Base-by-base conservation (phyloP, 495 filamentous ascomycete genomes). In the Neurospora cerealis region DNA sequence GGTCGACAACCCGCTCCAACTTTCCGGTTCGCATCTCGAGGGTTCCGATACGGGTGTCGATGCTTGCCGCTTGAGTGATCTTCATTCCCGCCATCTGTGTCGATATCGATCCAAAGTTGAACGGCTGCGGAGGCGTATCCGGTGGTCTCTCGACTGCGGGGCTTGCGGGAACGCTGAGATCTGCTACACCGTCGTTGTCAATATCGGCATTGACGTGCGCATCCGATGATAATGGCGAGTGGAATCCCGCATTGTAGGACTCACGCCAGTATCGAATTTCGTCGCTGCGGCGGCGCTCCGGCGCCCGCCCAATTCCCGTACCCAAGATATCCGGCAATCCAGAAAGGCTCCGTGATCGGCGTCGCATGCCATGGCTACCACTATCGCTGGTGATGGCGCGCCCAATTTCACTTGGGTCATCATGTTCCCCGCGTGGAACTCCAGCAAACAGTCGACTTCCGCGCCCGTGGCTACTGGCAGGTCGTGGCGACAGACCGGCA, bases 221-320 rank as follows among this genome's bases (percentile, higher is more conserved):
- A 28, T 83, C 84, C 5, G 85, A 87, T 36, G 85, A 84, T 69
- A 87, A 75, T 17, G 86, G 83, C 8, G 87, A 88, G 72, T 85
- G 75, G 62, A 84, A 79, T 1, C 80, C 81, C 10, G 81, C 81
- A 39, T 84, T 83, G 73, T 86, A 87, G 32, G 86, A 87, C 77
- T 86, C 85, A 54, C 87, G 82, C 87, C 87, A 88, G 74, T 86
- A 88, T 28, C 86, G 86, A 34, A 88, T 88, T 77, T 89, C 87
- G 54, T 88, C 87, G 74, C 87, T 88, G 19, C 87, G 82, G 46
- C 87, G 83, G 42, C 87, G 83, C 15, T 78, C 75, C 13, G 72
- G 78, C 2, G 73, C 73, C 15, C 76, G 79, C 9, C 54, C 24
- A 9, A 34, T 66, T 36, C 54, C 54, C 5, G 42, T 41, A 8